phyloP scores from a whole-genome alignment of 768 basidiomycete species.

The Asterophora lycoperdoides region DNA sequence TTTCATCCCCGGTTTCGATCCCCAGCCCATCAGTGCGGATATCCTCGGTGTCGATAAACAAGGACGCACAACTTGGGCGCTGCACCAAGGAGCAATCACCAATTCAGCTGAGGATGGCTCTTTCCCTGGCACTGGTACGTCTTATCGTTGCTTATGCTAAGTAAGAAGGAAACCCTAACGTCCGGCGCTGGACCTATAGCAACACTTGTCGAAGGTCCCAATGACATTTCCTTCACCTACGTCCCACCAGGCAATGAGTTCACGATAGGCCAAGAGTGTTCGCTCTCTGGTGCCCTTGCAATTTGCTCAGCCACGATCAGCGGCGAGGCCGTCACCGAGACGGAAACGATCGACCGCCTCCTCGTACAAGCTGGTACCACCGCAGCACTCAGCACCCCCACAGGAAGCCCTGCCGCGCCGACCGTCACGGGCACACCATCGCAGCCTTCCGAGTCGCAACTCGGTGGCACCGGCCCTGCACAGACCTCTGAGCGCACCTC shows the following conservation, averaged over 20 bases:
- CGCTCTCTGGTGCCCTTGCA: constrained; percentile 16
- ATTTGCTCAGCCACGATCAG: constrained; percentile 18
- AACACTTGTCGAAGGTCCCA: constrained; percentile 24
- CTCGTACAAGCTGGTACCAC: constrained; percentile 18
- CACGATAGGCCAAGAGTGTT: constrained; percentile 18
- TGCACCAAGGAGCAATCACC: constrained; percentile 19
- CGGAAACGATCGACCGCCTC: constrained; percentile 13
- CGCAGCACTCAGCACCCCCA: constrained; percentile 2
- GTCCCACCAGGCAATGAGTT: constrained; percentile 9
- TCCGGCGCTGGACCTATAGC: constrained; percentile 12
- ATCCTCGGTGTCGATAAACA: constrained; percentile 22
- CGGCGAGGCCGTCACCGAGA: constrained; percentile 16
- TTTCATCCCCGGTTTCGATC: constrained; percentile 23
- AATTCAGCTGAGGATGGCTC: constrained; percentile 7
- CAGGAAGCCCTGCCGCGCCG: not conserved
- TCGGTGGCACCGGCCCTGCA: not conserved
- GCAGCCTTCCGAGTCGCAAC: constrained; percentile 4
- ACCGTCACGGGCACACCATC: not conserved
- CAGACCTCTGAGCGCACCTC: constrained; percentile 16
- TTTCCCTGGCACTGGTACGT: constrained; percentile 19
- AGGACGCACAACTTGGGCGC: constrained; percentile 24
- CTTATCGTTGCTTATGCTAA: not conserved
- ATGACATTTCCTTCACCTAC: constrained; percentile 20
- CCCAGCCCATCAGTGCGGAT: constrained; percentile 25
- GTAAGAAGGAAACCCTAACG: not conserved